A percentile compares a stretch with the other conserved stretches of the same genome.
These are phyloP conservation scores for Penicillium brevicompactum DNA, from an alignment of 2,329 filamentous ascomycete species.

Conservation along the genomic window DNA sequence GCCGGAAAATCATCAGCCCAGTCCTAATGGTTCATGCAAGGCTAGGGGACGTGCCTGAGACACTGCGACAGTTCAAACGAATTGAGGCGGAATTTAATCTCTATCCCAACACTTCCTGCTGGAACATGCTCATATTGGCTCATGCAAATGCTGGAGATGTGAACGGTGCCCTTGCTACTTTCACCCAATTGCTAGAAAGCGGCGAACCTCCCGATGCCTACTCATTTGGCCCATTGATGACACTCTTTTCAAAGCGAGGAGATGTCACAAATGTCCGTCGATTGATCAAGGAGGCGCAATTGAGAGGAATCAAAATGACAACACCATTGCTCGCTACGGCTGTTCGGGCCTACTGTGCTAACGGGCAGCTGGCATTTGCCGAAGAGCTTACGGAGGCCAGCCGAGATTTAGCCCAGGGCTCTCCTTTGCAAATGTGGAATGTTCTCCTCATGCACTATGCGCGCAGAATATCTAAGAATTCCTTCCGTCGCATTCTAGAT, in stretches of 20 bases:
- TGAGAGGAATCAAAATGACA: conserved; percentile 53
- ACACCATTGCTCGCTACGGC: conserved; percentile 64
- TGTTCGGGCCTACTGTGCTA: conserved; percentile 67
- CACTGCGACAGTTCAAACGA: conserved; percentile 63
- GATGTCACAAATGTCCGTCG: conserved; percentile 71
- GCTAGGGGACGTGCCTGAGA: conserved; percentile 63
- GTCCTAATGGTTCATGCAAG: conserved; percentile 73
- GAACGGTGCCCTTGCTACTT: conserved; percentile 64
- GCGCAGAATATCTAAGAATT: conserved; percentile 59
- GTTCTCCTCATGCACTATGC: conserved; percentile 71
- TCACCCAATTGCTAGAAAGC: conserved; percentile 60
- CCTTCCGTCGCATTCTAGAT: conserved; percentile 56
- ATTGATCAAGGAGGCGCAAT: conserved; percentile 64
- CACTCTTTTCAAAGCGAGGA: conserved; percentile 68
- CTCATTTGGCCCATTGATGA: conserved; percentile 74
- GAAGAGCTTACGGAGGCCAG: conserved; percentile 62
- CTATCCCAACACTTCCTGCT: conserved; percentile 62
- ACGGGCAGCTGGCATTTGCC: conserved; percentile 58
- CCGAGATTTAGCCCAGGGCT: conserved; percentile 52
- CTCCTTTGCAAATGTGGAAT: conserved; percentile 74
- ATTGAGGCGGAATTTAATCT: conserved; percentile 60
- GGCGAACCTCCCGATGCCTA: conserved; percentile 59
- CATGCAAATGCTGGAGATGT: conserved; percentile 68
- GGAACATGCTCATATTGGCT: conserved; percentile 77
- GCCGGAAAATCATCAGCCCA: conserved; percentile 46